phyloP scores from a whole-genome alignment of 2,329 filamentous ascomycete species.

The Intubia oerlemansii region DNA sequence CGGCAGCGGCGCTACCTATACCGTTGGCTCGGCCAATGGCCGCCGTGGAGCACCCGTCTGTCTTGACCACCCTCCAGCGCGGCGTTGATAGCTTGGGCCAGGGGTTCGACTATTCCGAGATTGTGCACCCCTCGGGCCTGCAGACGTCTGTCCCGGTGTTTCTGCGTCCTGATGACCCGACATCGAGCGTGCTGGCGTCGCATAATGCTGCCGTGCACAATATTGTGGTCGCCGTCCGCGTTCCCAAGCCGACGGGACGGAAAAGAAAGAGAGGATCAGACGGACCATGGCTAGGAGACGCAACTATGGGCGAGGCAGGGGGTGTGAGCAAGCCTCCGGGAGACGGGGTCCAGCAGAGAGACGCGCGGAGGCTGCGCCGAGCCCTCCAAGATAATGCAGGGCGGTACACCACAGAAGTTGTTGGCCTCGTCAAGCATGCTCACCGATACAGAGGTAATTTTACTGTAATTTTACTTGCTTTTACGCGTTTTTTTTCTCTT shows the following conservation, averaged over 20 bases:
- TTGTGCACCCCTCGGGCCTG: slow-evolving; percentile 21
- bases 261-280: slow-evolving; percentile 65
- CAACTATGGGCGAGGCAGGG: too few relatives aligned
- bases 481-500: too few relatives aligned
- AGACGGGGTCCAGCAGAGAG: slow-evolving; percentile 16
- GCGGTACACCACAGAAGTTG: slow-evolving; percentile 43
- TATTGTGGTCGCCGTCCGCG: slow-evolving; percentile 63
- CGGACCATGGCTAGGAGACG: slow-evolving; percentile 25
- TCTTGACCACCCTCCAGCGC: slow-evolving; percentile 19
- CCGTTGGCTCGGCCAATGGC: slow-evolving; percentile 18
- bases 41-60: slow-evolving; percentile 22
- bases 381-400: slow-evolving; percentile 50
- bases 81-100: slow-evolving; percentile 19
- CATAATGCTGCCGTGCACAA: slow-evolving; percentile 60
- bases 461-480: too few relatives aligned
- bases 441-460: slow-evolving; percentile 81
- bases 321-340: slow-evolving; percentile 1
- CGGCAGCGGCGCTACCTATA: too few relatives aligned
- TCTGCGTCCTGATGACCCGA: slow-evolving; percentile 58
- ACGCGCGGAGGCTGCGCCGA: slow-evolving; percentile 32
- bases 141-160: slow-evolving; percentile 43
- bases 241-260: slow-evolving; percentile 70
- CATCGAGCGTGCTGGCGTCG: slow-evolving; percentile 59
- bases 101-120: slow-evolving; percentile 19
- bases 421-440: slow-evolving; percentile 55